Percentiles rank a stretch among this genome's conserved stretches.
phyloP scores from a whole-genome alignment of 2,329 filamentous ascomycete species.

The Nemania sp. region DNA sequence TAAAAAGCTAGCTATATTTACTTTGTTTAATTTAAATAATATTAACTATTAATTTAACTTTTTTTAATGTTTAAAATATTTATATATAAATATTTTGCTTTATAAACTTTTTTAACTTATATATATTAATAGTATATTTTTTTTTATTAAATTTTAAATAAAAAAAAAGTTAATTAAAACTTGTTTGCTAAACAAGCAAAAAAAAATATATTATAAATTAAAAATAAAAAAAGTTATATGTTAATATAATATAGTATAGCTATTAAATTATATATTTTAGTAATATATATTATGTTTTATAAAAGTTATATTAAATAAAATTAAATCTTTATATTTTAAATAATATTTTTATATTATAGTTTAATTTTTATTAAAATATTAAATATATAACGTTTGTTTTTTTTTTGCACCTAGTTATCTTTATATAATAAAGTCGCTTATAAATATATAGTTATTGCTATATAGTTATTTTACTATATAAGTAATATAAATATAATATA shows the following conservation, averaged over 20 bases:
- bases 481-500: no score
- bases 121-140: not conserved
- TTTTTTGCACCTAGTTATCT: no score
- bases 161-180: not conserved
- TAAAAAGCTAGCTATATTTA: constrained; percentile 12
- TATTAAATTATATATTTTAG: not conserved
- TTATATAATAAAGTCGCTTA: no score
- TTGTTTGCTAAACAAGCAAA: not conserved
- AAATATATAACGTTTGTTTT: no score
- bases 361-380: not conserved
- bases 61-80: not conserved
- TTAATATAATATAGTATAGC: constrained; percentile 6
- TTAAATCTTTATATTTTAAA: not conserved
- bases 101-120: not conserved
- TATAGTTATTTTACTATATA: no score
- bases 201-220: not conserved
- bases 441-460: no score
- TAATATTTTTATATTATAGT: not conserved
- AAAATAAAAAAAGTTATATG: not conserved
- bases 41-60: not conserved
- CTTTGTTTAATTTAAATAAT: not conserved
- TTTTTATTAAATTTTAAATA: not conserved
- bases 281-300: not conserved
- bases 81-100: not conserved
- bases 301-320: not conserved